Conservation (phyloP, 2,329 filamentous ascomycete genomes). For the Phyllosticta capitalensis region DNA sequence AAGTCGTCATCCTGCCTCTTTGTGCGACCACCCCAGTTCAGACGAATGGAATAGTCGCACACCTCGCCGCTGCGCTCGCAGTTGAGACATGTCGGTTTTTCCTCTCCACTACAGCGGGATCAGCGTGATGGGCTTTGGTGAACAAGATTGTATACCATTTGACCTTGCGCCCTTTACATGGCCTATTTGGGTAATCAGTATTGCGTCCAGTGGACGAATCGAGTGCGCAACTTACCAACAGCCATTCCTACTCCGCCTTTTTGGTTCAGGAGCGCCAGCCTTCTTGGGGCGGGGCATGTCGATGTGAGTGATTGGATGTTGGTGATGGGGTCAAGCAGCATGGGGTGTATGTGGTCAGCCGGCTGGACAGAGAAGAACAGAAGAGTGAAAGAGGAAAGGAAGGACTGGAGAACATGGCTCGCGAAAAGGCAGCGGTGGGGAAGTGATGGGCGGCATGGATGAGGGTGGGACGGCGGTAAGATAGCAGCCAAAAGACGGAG, state of each 20-base stretch:
- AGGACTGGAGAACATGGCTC: not conserved
- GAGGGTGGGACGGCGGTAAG: not conserved
- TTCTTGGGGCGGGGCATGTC: conserved; percentile 58
- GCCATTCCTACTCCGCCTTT: conserved; percentile 57
- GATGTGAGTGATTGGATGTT: not conserved
- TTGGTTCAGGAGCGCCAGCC: conserved; percentile 53
- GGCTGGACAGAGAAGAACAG: not conserved
- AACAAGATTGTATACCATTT: conserved; percentile 49
- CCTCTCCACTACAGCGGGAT: conserved; percentile 50
- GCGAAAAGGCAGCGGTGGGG: not conserved
- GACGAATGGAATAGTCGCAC: conserved; percentile 71
- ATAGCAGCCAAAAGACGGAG: not conserved
- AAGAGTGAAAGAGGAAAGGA: not conserved
- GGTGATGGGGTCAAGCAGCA: not conserved
- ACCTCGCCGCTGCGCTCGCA: conserved; percentile 61
- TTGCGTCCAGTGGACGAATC: not conserved
- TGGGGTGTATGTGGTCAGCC: not conserved
- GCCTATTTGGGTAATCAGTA: conserved; percentile 40
- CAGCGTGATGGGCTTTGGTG: conserved; percentile 9
- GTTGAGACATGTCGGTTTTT: conserved; percentile 62
- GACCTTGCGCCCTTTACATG: conserved; percentile 68
- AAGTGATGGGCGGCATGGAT: not conserved
- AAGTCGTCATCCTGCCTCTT: conserved; percentile 43
- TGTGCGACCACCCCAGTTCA: conserved; percentile 70
- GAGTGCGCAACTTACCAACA: conserved; percentile 41